Evolutionary conservation across 202 grass and related monocot species (phyloP), one percentile per base, ranked within the genome.

Genomic region (Sporobolus alterniflorus): DNA sequence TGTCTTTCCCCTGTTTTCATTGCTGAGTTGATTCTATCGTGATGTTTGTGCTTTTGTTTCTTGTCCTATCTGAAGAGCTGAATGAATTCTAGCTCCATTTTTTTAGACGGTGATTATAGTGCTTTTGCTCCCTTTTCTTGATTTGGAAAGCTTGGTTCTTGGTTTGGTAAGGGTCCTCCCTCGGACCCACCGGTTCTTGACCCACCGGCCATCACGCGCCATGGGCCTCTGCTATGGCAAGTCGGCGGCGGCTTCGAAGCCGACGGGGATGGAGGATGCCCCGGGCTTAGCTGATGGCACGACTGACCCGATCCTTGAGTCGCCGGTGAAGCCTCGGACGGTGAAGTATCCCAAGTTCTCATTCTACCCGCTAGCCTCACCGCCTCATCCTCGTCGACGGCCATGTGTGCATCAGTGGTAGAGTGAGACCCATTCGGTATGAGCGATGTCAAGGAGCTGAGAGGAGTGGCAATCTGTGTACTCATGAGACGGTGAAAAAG

Each of bases 141-240:
- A 20, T 67, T 69, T 31, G 7, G 49, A 80, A 69, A 64, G 48
- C 33, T 21, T 10, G 57, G 3, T 48, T 78, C 75, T 65, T 50
- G 60, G n/a, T 65, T 79, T 21, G 5, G 63, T 54, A 79, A 36
- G 63, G 77, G 47, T 25, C 22, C 55, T 26, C 55, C 55, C 17
- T n/a, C 10, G 63, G 31, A 24, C 41, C 77, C 17, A 17, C 31
- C 24, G 50, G 28, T 87, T 76, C 70, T 84, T 75, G 75, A 91
- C 85, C 62, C 36, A 39, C 36, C 36, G 6, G 36, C 36, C 78
- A 67, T 49, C 34, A 50, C 49, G 17, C 65, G 50, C 83, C 81
- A 99, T 99, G 97, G 97, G 97, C 78, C 89, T 92, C 84, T 99
- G 97, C 84, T 80, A 82, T 24, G 91, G 97, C 20, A 95, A 94